Percentiles rank a stretch among this genome's conserved stretches.
phyloP scores from a whole-genome alignment of 2,329 filamentous ascomycete species.

The Talaromyces sp. region DNA sequence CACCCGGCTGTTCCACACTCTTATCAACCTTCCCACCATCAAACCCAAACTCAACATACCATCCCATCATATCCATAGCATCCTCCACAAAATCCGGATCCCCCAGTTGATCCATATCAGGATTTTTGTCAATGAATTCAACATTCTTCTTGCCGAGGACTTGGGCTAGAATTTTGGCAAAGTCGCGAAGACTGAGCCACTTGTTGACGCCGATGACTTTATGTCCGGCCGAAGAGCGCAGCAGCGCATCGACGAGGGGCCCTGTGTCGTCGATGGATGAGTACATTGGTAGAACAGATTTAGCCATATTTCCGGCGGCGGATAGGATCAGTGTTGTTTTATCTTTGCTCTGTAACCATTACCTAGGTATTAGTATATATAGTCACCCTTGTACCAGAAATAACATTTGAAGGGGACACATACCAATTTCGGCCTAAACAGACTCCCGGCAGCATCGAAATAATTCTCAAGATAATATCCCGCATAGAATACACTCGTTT shows the following conservation, averaged over 20 bases:
- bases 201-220: constrained; percentile 3
- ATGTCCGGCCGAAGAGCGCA: not conserved
- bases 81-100: not conserved
- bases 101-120: not conserved
- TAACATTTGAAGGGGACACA: not conserved
- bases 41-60: constrained; percentile 5
- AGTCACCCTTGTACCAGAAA: not conserved
- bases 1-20: not conserved
- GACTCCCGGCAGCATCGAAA: not conserved
- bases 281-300: not conserved
- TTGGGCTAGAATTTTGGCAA: not conserved
- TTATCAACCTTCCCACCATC: constrained; percentile 10
- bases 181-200: not conserved
- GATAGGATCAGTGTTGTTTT: not conserved
- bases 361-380: not conserved
- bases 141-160: not conserved
- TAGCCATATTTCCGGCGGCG: not conserved
- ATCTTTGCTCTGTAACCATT: not conserved
- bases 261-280: constrained; percentile 1
- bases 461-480: constrained; percentile 11
- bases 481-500: not conserved
- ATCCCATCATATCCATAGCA: not conserved
- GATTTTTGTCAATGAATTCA: not conserved
- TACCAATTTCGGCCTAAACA: constrained; percentile 7
- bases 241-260: not conserved